Evolutionary conservation across 164 flowering plant genomes (phyloP), one percentile per base, ranked within the genome.

Genomic region (Sedum album): DNA sequence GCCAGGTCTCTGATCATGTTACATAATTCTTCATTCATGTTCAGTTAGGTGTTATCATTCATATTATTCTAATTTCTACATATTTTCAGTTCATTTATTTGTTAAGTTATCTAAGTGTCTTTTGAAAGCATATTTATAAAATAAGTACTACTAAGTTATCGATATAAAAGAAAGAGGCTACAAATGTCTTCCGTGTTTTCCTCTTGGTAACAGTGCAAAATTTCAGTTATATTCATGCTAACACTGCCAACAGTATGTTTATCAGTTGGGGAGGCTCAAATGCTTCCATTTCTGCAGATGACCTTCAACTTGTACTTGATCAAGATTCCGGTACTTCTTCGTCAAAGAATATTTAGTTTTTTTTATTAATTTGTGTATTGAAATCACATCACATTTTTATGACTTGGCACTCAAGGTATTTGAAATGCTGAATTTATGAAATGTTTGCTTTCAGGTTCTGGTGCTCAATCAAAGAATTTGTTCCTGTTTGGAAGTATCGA

Each of bases 401-500:
- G 48, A 15, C 48, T 2, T 17, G 48, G 48, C 18, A 18, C 15
- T 17, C 48, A 44, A 18, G 18, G 15, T 9, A 14, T 4, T 17
- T 0, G 15, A 44, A 44, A 44, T 44, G 48, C 48, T 44, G 48
- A 11, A 17, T 44, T 44, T 18, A 44, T 15, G 4, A 44, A 15
- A 1, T 60, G 63, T 62, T 31, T 20, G 20, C 20, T 10, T 31
- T 26, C 20, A 62, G 66, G 66, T 62, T 26, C 66, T 31, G 66
- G 66, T 26, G 66, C 66, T 62, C 66, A 62, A 62, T 62, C 66
- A 31, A 62, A 62, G 15, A 26, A 28, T 6, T 31, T 39, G 2
- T 62, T 31, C 35, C 66, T 62, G 39, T 62, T 62, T 62, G 66
- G 66, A 3, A 62, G 66, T 17, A 15, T 62, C 23, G 66, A 62